A percentile compares a stretch with the other conserved stretches of the same genome.
These are phyloP conservation scores for Angomonas ambiguus DNA, from an alignment of 208 protist species.

Conservation along the genomic window DNA sequence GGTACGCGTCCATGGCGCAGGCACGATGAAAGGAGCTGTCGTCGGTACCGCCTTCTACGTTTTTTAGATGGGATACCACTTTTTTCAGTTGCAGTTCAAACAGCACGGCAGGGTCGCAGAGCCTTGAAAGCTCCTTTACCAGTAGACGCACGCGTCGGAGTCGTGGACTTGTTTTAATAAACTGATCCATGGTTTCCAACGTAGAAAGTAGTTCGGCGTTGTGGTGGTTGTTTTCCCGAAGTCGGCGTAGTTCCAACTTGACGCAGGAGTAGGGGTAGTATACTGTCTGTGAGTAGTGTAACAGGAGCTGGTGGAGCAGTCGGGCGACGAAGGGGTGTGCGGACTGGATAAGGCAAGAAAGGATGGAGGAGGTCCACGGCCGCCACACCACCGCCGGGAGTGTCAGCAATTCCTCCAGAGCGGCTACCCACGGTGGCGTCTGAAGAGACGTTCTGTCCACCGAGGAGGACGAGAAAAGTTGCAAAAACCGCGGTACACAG, in stretches of 20 bases:
- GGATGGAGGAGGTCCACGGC: conserved; percentile 14
- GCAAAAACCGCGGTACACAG: conserved; percentile 13
- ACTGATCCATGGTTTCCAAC: neutral
- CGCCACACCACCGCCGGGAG: conserved; percentile 10
- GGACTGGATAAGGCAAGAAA: conserved; percentile 15
- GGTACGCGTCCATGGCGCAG: neutral
- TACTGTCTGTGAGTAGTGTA: conserved; percentile 57
- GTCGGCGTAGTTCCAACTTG: conserved; percentile 31
- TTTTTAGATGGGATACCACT: neutral
- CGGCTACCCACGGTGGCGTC: neutral
- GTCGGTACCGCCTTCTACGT: neutral
- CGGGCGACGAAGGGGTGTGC: conserved; percentile 15
- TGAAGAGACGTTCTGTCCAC: neutral
- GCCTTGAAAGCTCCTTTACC: conserved; percentile 2
- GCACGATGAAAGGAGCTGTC: too few relatives aligned
- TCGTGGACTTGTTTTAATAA: neutral
- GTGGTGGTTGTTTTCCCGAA: neutral
- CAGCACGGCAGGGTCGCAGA: neutral
- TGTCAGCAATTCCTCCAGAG: neutral
- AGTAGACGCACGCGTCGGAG: neutral
- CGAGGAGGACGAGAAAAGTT: conserved; percentile 4
- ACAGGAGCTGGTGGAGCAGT: conserved; percentile 47
- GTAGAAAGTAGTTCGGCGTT: neutral
- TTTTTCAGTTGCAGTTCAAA: neutral
- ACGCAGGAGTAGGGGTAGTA: conserved; percentile 76